Percentiles rank a stretch among this genome's conserved stretches.
These are phyloP conservation scores for Triticum turgidum DNA, from an alignment of 176 grass and related monocot genomes.

Conservation along the genomic window DNA sequence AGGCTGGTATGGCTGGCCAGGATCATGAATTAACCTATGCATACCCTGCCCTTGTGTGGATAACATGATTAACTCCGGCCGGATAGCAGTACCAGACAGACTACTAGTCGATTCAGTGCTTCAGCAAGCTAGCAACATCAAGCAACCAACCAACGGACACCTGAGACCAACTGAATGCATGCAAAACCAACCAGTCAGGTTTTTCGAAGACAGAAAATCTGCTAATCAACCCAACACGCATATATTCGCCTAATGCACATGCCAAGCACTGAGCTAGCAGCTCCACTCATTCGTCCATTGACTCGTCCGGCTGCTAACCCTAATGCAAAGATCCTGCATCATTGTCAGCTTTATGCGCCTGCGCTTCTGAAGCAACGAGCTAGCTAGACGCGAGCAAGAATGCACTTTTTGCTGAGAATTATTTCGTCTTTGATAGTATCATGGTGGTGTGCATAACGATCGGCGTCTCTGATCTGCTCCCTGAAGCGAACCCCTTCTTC, in stretches of 20 bases:
- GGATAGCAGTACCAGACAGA: conserved; percentile 2
- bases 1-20: not conserved
- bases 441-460: not conserved
- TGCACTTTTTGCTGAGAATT: conserved; percentile 35
- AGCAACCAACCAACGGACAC: not conserved
- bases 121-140: conserved; percentile 1
- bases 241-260: not conserved
- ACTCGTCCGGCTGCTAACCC: conserved; percentile 10
- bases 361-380: conserved; percentile 31
- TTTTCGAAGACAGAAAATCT: no score
- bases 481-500: not conserved
- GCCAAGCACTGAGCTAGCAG: not conserved
- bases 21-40: conserved; percentile 2
- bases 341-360: conserved; percentile 27
- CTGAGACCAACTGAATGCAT: not conserved
- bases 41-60: not conserved
- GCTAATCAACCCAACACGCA: no score
- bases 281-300: conserved; percentile 3
- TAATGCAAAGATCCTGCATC: conserved; percentile 27
- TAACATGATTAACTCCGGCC: not conserved
- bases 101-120: not conserved
- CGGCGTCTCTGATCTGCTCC: conserved; percentile 5
- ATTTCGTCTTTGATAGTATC: conserved; percentile 29
- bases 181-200: not conserved
- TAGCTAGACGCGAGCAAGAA: conserved; percentile 14